Evolutionary conservation across 2,329 filamentous ascomycete genomes (phyloP), one percentile per base, ranked within the genome.

Genomic region (Ophiostoma montium): DNA sequence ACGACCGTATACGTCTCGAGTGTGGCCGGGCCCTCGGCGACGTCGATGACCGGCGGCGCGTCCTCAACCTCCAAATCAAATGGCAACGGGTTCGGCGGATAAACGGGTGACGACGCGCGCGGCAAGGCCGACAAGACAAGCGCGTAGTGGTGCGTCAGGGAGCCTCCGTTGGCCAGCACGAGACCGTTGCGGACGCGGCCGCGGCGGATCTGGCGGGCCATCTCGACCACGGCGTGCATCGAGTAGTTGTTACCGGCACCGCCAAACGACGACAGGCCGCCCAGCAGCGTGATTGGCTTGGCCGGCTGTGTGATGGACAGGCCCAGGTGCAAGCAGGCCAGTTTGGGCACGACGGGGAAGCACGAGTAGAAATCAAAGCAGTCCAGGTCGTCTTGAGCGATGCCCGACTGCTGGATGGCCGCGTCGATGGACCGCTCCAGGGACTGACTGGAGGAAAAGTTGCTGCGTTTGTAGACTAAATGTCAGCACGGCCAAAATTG

Each of bases 231-330:
- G 21, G 51, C 51, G 21, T 53, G 51, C 48, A 53, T 50, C 9
- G 51, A 53, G 32, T 53, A 53, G 32, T 53, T 53, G 48, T 53
- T 53, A 12, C 51, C 51, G 11, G 51, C 51, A n/a, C 51, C 51
- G n/a, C 51, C 51, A 47, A 53, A 53, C 1, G 51, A 53, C 18
- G 51, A 51, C 5, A 53, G 38, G 11, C 51, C 51, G 3, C 51
- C 51, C 1, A 53, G 49, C 15, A 53, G 31, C 11, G 49, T 23
- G 10, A 53, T 51, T 3, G 51, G 46, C 32, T 53, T 53, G 10
- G 32, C 21, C 0, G 51, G 48, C 2, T 18, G 19, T 3, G 43
- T 39, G 3, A 49, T 35, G 2, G 46, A 48, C 18, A 53, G 18
- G 38, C 49, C 51, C 15, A 51, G 32, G 2, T 53, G 51, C 10